These are phyloP conservation scores for Orbilia blumenaviensis DNA, from an alignment of 2,329 filamentous ascomycete species.

Conservation along the genomic window DNA sequence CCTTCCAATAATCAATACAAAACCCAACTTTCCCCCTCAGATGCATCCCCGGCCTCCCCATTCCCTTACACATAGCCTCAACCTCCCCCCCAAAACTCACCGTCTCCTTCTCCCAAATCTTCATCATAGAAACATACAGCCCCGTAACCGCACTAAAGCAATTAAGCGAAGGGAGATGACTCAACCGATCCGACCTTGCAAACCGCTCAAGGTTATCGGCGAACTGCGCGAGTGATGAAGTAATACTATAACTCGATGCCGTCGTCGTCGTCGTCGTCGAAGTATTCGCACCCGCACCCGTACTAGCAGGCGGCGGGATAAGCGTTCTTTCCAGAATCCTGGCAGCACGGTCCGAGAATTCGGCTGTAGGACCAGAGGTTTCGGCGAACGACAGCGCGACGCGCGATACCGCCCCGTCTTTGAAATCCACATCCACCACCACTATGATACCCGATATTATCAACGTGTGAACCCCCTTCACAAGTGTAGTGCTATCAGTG, in stretches of 20 bases:
- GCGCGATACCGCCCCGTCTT: conserved; percentile 70
- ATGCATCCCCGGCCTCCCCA: conserved; percentile 77
- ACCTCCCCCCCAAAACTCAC: conserved; percentile 67
- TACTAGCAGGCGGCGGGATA: not conserved
- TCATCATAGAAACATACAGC: conserved; percentile 74
- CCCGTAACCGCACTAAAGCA: conserved; percentile 80
- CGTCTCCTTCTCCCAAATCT: conserved; percentile 76
- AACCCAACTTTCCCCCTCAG: conserved; percentile 73
- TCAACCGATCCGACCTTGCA: conserved; percentile 75
- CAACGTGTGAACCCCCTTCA: conserved; percentile 66
- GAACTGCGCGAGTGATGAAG: conserved; percentile 76
- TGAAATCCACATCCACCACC: conserved; percentile 68
- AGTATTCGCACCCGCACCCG: not conserved
- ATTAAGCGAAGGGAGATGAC: conserved; percentile 73
- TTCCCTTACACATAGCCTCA: conserved; percentile 74
- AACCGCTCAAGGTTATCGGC: conserved; percentile 76
- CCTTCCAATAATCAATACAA: conserved; percentile 80
- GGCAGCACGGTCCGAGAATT: conserved; percentile 70
- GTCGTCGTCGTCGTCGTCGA: too few species aligned
- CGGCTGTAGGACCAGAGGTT: conserved; percentile 68
- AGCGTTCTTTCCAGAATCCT: conserved; percentile 74
- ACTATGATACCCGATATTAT: conserved; percentile 72
- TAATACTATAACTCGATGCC: conserved; percentile 69
- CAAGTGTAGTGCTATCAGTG: conserved; percentile 66
- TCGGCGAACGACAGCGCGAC: conserved; percentile 73